phyloP scores from a whole-genome alignment of 352 stramenopile species.

The Phytophthora tentaculata region DNA sequence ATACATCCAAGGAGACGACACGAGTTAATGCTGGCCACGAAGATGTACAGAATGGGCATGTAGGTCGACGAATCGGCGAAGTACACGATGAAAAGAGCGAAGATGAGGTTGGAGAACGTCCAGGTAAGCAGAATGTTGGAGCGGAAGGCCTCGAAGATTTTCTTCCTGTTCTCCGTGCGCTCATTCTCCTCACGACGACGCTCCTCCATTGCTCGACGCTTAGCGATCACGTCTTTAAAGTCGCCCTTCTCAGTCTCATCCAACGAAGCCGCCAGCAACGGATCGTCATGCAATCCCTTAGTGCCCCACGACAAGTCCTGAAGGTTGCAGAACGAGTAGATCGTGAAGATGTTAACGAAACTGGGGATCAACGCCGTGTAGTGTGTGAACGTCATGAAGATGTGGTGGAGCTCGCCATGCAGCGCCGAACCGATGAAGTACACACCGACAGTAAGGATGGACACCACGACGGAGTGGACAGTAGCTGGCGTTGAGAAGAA shows the following conservation, averaged over 20 bases:
- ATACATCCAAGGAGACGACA: slow-evolving; percentile 69
- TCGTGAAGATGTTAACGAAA: slow-evolving; percentile 91
- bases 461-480: slow-evolving; percentile 59
- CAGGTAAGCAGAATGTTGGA: slow-evolving; percentile 84
- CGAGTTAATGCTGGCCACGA: slow-evolving; percentile 75
- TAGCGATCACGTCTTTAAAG: slow-evolving; percentile 86
- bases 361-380: slow-evolving; percentile 88
- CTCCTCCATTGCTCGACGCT: slow-evolving; percentile 75
- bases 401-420: slow-evolving; percentile 83
- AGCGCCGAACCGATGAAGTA: slow-evolving; percentile 87
- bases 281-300: slow-evolving; percentile 70
- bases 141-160: slow-evolving; percentile 83
- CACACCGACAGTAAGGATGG: slow-evolving; percentile 73
- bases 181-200: slow-evolving; percentile 62
- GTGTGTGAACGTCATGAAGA: slow-evolving; percentile 87
- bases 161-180: slow-evolving; percentile 73
- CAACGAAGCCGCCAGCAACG: slow-evolving; percentile 39
- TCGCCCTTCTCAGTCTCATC: slow-evolving; percentile 80
- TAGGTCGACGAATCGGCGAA: slow-evolving; percentile 63
- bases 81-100: slow-evolving; percentile 75
- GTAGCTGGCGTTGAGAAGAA: slow-evolving; percentile 76
- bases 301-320: slow-evolving; percentile 90
- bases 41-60: slow-evolving; percentile 75
- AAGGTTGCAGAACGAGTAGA: slow-evolving; percentile 92
- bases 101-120: slow-evolving; percentile 85